These are phyloP conservation scores for Salix viminalis DNA, from an alignment of 345 rosid genomes.

Conservation along the genomic window DNA sequence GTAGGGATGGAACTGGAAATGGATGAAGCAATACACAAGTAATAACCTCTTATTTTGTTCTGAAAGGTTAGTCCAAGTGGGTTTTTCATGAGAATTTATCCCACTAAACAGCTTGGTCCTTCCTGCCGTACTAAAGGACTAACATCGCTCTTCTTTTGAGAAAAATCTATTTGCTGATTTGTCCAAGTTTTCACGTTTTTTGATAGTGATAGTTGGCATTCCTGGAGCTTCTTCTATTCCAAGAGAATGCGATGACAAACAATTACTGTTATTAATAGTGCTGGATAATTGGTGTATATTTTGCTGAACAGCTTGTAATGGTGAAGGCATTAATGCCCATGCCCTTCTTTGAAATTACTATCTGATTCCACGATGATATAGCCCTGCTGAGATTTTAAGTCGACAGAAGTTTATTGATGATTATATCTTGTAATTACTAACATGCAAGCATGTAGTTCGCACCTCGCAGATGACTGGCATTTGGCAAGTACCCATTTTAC, in stretches of 20 bases:
- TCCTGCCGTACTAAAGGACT: neutral
- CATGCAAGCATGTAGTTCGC: neutral
- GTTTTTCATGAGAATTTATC: neutral
- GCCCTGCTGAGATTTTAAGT: neutral
- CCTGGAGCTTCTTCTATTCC: neutral
- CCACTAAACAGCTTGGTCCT: neutral
- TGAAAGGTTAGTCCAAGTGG: neutral
- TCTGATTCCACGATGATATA: neutral
- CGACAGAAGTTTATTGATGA: neutral
- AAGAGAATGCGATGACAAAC: no score
- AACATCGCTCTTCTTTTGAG: neutral
- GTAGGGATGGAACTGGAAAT: slow-evolving; percentile 60
- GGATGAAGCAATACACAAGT: slow-evolving; percentile 45
- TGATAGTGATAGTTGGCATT: neutral
- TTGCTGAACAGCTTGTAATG: neutral
- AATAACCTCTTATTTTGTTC: neutral
- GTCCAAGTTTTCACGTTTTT: neutral
- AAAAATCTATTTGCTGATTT: neutral
- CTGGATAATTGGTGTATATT: neutral
- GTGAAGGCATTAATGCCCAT: neutral
- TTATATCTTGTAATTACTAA: neutral
- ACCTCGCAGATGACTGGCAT: neutral
- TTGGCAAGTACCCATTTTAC: no score
- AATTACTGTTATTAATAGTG: neutral
- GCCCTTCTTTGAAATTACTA: neutral